Evolutionary conservation across 2,329 filamentous ascomycete species (phyloP), one percentile per base, ranked within the genome.

Genomic region (Mycosphaerelloides madeirae): DNA sequence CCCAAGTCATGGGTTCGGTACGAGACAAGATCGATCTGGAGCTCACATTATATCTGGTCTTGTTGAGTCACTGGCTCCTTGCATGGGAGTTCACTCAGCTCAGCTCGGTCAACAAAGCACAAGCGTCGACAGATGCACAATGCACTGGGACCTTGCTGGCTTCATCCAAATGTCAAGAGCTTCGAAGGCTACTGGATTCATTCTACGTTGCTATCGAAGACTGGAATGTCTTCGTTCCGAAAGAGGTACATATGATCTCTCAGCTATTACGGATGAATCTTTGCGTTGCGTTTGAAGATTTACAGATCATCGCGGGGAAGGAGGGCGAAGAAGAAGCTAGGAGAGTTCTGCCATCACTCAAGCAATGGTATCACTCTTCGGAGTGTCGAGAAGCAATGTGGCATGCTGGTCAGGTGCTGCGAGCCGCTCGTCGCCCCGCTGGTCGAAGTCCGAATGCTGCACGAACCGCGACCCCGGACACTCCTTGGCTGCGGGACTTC

Each of bases 321-420:
- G 50, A 54, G 38, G 50, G 50, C 1, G 50, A 52, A 28, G 50
- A 48, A n/a, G 53, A 55, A 35, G 53, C 53, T 2, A 22, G 48
- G 14, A 36, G 51, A 22, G 51, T 54, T 3, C 42, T 42, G 11
- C 52, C 52, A 3, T 51, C 46, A 11, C 37, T 54, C n/a, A 54
- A 51, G 36, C 43, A 48, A 13, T 54, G 51, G 51, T 51, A 45
- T 16, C 46, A 40, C 11, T 52, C 51, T 14, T 39, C 51, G 3
- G 48, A 51, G 31, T 50, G 46, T 33, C 43, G 53, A 25, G 41
- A 50, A 29, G 50, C 53, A 11, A 43, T 56, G 22, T 56, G 46
- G 42, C 50, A 56, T 33, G 53, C 53, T n/a, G 53, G 53, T n/a
- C 46, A 54, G 16, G 52, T 56, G 16, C 29, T 56, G 9, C 34